Evolutionary conservation across 139 green algal genomes (phyloP), one percentile per base, ranked within the genome.

Genomic region (Eudorina sp.): DNA sequence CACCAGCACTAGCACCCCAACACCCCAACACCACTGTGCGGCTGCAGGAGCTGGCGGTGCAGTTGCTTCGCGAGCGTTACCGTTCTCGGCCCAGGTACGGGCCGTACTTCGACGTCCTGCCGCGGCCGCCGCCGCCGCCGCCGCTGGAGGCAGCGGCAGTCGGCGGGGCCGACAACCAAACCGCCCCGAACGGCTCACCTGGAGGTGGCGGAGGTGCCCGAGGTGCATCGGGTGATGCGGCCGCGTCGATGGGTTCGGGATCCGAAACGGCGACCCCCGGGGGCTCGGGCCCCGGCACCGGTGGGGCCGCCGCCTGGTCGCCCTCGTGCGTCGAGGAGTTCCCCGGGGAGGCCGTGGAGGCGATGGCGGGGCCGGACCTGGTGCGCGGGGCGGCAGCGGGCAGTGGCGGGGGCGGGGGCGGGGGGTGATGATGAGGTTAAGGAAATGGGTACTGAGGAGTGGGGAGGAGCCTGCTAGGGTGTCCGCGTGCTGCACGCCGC

Each of bases 101-200:
- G 0, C 80, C 60, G 43, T 86, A 86, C 80, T 77, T 86, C 41
- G 60, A 36, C 18, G 62, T 62, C 13, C 62, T 86, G n/a, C 80
- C 80, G 41, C 80, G 60, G 60, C 60, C 80, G 14, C 40, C 58
- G 29, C 58, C 79, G 40, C 27, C 13, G 27, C 2, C 16, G 46
- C 46, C 25, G n/a, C 29, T 40, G 74, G 0, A 16, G 40, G 55
- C 40, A 27, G 4, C 9, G 68, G 38, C 34, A 14, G 13, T 18
- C 9, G 36, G 6, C 38, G 68, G 68, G 16, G 38, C 69, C 11
- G 48, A n/a, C n/a, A n/a, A n/a, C n/a, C n/a, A n/a, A n/a, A n/a
- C n/a, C n/a, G n/a, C n/a, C n/a, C n/a, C n/a, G n/a, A n/a, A n/a
- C n/a, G n/a, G n/a, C n/a, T n/a, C n/a, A n/a, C n/a, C n/a, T n/a